Percentiles rank a stretch among this genome's conserved stretches.
These are phyloP conservation scores for Solidago caesia DNA, from an alignment of 129 eudicot species.

Conservation along the genomic window DNA sequence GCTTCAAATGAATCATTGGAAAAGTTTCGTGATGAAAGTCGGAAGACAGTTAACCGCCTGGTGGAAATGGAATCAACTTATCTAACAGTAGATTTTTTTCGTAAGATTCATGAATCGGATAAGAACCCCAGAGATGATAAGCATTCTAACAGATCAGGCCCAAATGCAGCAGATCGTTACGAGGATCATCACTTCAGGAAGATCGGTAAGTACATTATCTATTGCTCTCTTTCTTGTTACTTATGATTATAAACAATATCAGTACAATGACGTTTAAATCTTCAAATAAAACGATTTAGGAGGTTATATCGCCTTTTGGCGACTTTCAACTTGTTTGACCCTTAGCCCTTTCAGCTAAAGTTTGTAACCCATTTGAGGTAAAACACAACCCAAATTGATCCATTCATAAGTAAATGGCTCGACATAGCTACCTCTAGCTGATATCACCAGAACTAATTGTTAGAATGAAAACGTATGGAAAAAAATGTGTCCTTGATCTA, in stretches of 20 bases:
- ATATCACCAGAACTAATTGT: background rate
- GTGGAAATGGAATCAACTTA: constrained; percentile 97
- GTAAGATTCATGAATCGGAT: constrained; percentile 87
- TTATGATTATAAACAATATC: background rate
- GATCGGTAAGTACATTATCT: constrained; percentile 54
- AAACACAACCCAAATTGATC: background rate
- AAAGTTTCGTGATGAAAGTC: constrained; percentile 90
- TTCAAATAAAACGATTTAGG: background rate
- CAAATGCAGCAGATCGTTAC: constrained; percentile 76
- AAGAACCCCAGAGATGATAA: constrained; percentile 39
- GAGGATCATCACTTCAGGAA: constrained; percentile 73
- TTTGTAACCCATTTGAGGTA: background rate
- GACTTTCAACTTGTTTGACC: background rate
- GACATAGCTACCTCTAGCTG: background rate
- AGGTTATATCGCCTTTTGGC: background rate
- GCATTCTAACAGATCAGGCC: constrained; percentile 39
- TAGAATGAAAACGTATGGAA: constrained; percentile 11
- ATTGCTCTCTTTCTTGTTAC: constrained; percentile 3
- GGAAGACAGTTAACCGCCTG: constrained; percentile 69
- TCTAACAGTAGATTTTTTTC: constrained; percentile 86
- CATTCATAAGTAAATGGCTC: constrained; percentile 1
- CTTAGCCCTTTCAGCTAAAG: background rate
- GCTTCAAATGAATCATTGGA: constrained; percentile 89
- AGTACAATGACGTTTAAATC: background rate
- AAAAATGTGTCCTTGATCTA: constrained; percentile 9